A percentile compares a stretch with the other conserved stretches of the same genome.
Conservation (phyloP, 176 grass and related monocot genomes). For the Phyllostachys edulis region DNA sequence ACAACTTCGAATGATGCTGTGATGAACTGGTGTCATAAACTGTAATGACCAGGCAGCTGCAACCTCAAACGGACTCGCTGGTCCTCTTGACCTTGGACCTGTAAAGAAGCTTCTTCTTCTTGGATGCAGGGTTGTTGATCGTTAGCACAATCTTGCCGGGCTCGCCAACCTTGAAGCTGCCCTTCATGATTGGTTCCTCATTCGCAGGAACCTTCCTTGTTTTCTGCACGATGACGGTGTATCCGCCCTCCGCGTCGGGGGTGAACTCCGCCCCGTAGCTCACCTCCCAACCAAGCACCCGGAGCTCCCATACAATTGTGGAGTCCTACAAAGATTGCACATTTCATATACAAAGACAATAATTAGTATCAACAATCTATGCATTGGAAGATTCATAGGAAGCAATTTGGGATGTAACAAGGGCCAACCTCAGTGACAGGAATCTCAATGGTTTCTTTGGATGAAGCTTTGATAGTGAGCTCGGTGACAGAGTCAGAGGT, state of each 20-base stretch:
- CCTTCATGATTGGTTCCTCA: too few relatives aligned
- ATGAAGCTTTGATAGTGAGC: constrained; percentile 66
- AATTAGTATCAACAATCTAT: not conserved
- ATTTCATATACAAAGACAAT: not conserved
- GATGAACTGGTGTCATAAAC: constrained; percentile 1
- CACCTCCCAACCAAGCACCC: too few relatives aligned
- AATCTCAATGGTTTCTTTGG: constrained; percentile 75
- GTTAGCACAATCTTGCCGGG: too few relatives aligned
- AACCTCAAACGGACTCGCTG: constrained; percentile 39
- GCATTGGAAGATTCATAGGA: not conserved
- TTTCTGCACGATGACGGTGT: too few relatives aligned
- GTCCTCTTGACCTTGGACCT: constrained; percentile 76
- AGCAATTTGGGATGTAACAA: not conserved
- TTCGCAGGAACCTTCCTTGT: too few relatives aligned
- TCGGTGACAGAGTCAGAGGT: constrained; percentile 62
- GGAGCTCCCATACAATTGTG: too few relatives aligned
- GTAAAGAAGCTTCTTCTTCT: constrained; percentile 46
- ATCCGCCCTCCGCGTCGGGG: too few relatives aligned
- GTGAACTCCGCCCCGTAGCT: too few relatives aligned
- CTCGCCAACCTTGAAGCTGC: too few relatives aligned
- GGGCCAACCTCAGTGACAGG: constrained; percentile 54
- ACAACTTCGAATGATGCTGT: constrained; percentile 9
- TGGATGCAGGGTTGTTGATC: too few relatives aligned
- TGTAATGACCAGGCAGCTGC: not conserved
- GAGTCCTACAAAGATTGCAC: not conserved